These are phyloP conservation scores for Wickerhamiella shivajii DNA, from an alignment of 805 yeast genomes.

Conservation along the genomic window DNA sequence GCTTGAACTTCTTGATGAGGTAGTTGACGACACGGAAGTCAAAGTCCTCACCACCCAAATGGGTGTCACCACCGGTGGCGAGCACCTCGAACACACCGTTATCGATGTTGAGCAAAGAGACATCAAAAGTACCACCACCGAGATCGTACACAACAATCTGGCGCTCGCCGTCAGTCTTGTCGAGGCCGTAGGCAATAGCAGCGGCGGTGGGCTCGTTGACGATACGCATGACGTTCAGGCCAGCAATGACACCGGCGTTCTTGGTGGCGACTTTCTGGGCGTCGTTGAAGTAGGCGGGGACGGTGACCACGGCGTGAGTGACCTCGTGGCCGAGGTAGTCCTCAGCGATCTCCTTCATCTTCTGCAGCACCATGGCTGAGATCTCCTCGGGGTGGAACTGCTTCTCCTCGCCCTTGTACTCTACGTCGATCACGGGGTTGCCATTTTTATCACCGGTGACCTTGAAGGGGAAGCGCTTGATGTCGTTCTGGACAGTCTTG, in stretches of 20 bases:
- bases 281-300: constrained; percentile 86
- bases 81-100: constrained; percentile 85
- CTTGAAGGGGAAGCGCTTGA: constrained; percentile 68
- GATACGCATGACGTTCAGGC: constrained; percentile 73
- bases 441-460: constrained; percentile 54
- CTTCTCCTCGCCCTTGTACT: constrained; percentile 57
- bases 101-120: constrained; percentile 71
- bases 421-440: constrained; percentile 70
- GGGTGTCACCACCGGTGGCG: constrained; percentile 93
- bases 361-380: constrained; percentile 78
- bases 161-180: constrained; percentile 60
- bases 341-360: constrained; percentile 88
- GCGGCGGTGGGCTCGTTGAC: constrained; percentile 96
- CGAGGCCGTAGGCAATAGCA: constrained; percentile 92
- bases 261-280: constrained; percentile 90
- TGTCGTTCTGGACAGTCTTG: constrained; percentile 61
- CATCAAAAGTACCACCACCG: constrained; percentile 97
- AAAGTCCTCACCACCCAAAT: constrained; percentile 94
- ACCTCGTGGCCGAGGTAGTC: constrained; percentile 73
- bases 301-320: constrained; percentile 83
- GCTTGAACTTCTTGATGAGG: constrained; percentile 70
- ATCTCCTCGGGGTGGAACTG: constrained; percentile 83
- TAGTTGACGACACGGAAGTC: constrained; percentile 80
- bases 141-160: constrained; percentile 85
- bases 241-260: constrained; percentile 87